A percentile compares a stretch with the other conserved stretches of the same genome.
phyloP scores from a whole-genome alignment of 306 rosid species.

The Citrullus mucosospermus region DNA sequence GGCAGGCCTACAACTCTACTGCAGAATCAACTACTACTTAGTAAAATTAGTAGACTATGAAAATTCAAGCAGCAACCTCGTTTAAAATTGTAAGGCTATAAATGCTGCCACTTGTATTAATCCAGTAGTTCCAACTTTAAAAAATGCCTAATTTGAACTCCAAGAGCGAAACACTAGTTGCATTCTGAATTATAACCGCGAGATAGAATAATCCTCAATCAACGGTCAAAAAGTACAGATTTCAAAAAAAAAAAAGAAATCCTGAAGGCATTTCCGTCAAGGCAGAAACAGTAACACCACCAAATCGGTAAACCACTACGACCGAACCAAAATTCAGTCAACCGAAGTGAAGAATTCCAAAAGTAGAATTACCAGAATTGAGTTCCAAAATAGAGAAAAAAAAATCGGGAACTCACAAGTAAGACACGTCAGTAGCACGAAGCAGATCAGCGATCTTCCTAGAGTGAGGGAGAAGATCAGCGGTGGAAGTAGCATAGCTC shows the following conservation, averaged over 20 bases:
- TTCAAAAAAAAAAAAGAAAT: not conserved
- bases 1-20: not conserved
- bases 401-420: slow-evolving; percentile 42
- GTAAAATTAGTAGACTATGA: not conserved
- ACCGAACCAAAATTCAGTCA: slow-evolving; percentile 3
- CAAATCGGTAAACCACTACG: not conserved
- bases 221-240: not conserved
- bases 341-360: slow-evolving; percentile 5
- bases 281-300: not conserved
- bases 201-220: not conserved
- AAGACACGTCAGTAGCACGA: slow-evolving; percentile 68
- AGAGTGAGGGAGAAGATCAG: slow-evolving; percentile 53
- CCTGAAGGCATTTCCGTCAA: not conserved
- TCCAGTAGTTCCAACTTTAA: not conserved
- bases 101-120: not conserved
- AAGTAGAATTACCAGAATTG: slow-evolving; percentile 14
- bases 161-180: not conserved
- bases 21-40: not conserved
- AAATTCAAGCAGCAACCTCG: not conserved
- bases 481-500: slow-evolving; percentile 13
- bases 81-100: not conserved
- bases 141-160: not conserved
- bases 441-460: slow-evolving; percentile 79
- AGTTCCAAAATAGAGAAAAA: not conserved
- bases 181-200: not conserved